phyloP scores from a whole-genome alignment of 768 basidiomycete genomes.

The Boletus pseudo-olivaceus region DNA sequence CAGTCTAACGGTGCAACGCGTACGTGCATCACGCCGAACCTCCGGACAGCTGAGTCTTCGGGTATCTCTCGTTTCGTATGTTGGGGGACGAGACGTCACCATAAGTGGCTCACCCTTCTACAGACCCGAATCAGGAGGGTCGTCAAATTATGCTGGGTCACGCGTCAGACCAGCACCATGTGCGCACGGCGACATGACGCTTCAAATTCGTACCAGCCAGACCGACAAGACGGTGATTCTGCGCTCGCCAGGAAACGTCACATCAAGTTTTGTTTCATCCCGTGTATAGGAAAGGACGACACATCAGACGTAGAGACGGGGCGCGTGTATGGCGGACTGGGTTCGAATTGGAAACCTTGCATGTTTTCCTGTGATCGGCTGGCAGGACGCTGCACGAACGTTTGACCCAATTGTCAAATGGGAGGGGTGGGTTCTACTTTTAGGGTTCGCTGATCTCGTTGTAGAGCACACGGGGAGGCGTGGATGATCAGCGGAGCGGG shows the following conservation, averaged over 20 bases:
- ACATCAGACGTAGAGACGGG: not conserved
- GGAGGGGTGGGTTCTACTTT: not conserved
- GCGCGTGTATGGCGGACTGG: not conserved
- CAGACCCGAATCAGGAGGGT: not conserved
- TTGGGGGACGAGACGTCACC: not conserved
- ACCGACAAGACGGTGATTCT: not conserved
- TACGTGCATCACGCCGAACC: not conserved
- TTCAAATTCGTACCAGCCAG: conserved; percentile 1
- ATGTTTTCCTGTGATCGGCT: not conserved
- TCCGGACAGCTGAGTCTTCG: not conserved
- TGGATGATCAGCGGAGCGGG: conserved; percentile 11
- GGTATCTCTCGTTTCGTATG: not conserved
- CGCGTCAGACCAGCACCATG: not conserved
- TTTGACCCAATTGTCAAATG: conserved; percentile 10
- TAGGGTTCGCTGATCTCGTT: conserved; percentile 1
- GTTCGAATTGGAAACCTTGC: conserved; percentile 1
- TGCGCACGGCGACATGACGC: not conserved
- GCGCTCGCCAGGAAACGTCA: not conserved
- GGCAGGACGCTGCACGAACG: not conserved
- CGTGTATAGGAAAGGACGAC: not conserved
- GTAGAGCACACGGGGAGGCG: conserved; percentile 2
- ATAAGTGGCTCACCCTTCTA: not conserved
- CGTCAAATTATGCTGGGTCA: not conserved
- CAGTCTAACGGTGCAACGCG: not conserved
- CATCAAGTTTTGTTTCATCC: not conserved